These are phyloP conservation scores for Saccharomycopsis lassenensis DNA, from an alignment of 805 yeast genomes.

Conservation along the genomic window DNA sequence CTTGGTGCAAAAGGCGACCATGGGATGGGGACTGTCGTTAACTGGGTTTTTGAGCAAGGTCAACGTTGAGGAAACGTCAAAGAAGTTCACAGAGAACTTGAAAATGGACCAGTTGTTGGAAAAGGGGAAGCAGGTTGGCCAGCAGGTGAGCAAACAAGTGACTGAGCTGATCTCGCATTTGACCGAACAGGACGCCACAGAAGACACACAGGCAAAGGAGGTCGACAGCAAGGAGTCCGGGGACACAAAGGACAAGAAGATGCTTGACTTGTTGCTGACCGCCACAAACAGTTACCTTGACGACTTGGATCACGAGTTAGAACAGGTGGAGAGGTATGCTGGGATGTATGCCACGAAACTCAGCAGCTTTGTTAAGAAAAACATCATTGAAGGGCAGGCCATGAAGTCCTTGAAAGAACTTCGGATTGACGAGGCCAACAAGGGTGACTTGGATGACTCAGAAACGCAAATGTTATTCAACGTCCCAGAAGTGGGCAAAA, in stretches of 20 bases:
- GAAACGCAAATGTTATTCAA: slow-evolving; percentile 34
- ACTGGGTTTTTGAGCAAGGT: slow-evolving; percentile 28
- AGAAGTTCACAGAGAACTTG: slow-evolving; percentile 10
- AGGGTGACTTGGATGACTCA: slow-evolving; percentile 24
- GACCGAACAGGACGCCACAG: slow-evolving; percentile 20
- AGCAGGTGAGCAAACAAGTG: slow-evolving; percentile 8
- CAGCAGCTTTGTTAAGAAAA: slow-evolving; percentile 41
- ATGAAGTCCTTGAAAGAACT: slow-evolving; percentile 25
- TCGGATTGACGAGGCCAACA: slow-evolving; percentile 22
- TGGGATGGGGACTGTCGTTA: slow-evolving; percentile 26
- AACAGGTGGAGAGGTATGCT: slow-evolving; percentile 60
- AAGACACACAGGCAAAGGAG: not conserved
- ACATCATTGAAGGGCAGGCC: slow-evolving; percentile 24
- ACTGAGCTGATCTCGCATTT: slow-evolving; percentile 20
- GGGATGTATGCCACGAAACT: slow-evolving; percentile 46
- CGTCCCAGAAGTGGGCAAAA: slow-evolving; percentile 30
- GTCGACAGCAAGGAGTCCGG: slow-evolving; percentile 14
- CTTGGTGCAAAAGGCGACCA: slow-evolving; percentile 30
- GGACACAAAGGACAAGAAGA: slow-evolving; percentile 17
- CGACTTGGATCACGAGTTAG: slow-evolving; percentile 62
- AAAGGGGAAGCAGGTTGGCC: slow-evolving; percentile 16
- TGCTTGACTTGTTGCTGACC: slow-evolving; percentile 24
- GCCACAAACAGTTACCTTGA: slow-evolving; percentile 56
- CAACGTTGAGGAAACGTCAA: slow-evolving; percentile 23
- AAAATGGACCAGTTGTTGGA: slow-evolving; percentile 9